Conservation (phyloP, 441 rosid species). For the Rhodomyrtus psidioides region DNA sequence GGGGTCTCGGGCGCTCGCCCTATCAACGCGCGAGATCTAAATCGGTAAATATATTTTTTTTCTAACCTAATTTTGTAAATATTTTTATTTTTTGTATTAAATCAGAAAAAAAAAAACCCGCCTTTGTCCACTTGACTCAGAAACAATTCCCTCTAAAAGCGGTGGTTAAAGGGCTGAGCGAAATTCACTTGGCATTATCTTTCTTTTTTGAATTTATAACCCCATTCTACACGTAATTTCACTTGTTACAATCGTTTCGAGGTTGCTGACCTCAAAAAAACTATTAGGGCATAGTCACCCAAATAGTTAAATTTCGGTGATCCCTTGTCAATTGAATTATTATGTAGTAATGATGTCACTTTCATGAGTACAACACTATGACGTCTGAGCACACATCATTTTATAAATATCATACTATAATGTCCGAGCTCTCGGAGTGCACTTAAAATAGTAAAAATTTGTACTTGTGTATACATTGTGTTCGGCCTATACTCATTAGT, state of each 20-base stretch:
- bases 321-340: neutral
- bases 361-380: neutral
- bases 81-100: too few species aligned
- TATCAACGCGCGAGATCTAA: too few species aligned
- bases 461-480: too few species aligned
- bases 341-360: fast-evolving
- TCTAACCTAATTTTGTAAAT: too few species aligned
- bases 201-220: neutral
- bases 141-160: too few species aligned
- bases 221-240: neutral
- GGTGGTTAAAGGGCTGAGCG: too few species aligned
- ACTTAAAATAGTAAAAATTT: neutral
- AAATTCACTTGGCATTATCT: neutral
- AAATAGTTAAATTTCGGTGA: fast-evolving
- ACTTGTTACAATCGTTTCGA: neutral
- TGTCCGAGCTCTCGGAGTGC: fast-evolving
- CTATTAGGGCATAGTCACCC: fast-evolving
- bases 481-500: neutral
- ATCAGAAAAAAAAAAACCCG: too few species aligned
- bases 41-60: too few species aligned
- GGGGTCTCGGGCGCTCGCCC: too few species aligned
- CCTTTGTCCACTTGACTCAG: too few species aligned
- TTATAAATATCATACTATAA: too few species aligned
- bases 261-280: neutral
- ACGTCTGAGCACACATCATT: too few species aligned